A percentile compares a stretch with the other conserved stretches of the same genome.
phyloP scores from a whole-genome alignment of 2,329 filamentous ascomycete genomes.

The Neofusicoccum cordaticola region DNA sequence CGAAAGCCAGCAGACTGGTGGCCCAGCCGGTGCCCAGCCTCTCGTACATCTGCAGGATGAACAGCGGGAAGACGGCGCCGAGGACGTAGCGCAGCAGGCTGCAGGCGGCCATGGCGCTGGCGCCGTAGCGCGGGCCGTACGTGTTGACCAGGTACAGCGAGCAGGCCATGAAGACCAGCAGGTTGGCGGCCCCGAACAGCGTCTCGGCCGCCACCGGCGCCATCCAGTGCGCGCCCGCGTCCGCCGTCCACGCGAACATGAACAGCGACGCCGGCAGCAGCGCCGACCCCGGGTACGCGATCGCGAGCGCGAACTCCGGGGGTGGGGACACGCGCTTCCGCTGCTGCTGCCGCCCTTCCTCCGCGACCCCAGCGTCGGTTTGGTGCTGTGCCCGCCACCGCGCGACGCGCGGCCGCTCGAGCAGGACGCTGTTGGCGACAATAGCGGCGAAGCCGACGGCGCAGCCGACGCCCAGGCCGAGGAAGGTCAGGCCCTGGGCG shows the following conservation, averaged over 20 bases:
- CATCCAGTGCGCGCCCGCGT: constrained; percentile 38
- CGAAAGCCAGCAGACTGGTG: constrained; percentile 38
- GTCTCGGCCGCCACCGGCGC: constrained; percentile 33
- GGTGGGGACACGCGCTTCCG: background rate
- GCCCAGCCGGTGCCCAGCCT: constrained; percentile 39
- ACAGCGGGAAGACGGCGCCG: constrained; percentile 59
- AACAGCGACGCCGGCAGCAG: constrained; percentile 35
- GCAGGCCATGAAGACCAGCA: constrained; percentile 32
- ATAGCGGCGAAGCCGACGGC: constrained; percentile 20
- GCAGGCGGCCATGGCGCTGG: constrained; percentile 60
- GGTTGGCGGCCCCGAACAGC: constrained; percentile 27
- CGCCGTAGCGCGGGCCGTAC: constrained; percentile 55
- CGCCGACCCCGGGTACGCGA: constrained; percentile 35
- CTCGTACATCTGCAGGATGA: constrained; percentile 52
- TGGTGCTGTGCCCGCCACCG: constrained; percentile 8
- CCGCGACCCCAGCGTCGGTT: background rate
- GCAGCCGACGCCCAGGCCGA: constrained; percentile 25
- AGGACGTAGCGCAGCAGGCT: constrained; percentile 56
- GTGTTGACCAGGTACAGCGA: constrained; percentile 54
- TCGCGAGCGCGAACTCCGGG: constrained; percentile 34
- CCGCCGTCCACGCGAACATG: constrained; percentile 40
- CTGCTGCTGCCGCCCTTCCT: too few species aligned
- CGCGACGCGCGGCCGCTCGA: constrained; percentile 25
- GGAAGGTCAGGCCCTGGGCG: constrained; percentile 23
- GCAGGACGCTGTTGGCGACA: constrained; percentile 26